A percentile compares a stretch with the other conserved stretches of the same genome.
phyloP scores from a whole-genome alignment of 805 yeast species.

The Metschnikowia matae region DNA sequence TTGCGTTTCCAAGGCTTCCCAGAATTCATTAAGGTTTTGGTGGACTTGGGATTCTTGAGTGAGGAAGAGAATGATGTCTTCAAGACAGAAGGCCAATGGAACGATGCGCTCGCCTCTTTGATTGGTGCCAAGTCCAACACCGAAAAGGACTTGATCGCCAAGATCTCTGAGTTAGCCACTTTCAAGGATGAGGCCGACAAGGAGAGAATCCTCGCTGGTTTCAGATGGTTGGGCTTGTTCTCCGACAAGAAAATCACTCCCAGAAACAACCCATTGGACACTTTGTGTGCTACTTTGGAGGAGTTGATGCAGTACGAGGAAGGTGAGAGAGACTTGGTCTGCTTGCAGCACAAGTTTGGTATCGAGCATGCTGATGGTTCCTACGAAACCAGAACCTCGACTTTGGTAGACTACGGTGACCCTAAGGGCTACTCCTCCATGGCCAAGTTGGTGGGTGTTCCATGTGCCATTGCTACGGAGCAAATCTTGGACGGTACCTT shows the following conservation, averaged over 20 bases:
- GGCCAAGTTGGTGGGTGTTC: slow-evolving; percentile 98
- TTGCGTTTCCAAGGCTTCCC: slow-evolving; percentile 98
- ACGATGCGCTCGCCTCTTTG: slow-evolving; percentile 73
- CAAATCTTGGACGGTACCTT: slow-evolving; percentile 79
- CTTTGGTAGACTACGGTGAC: slow-evolving; percentile 90
- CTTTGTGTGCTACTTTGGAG: slow-evolving; percentile 94
- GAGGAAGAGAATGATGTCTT: slow-evolving; percentile 67
- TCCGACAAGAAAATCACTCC: slow-evolving; percentile 73
- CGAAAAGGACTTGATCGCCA: slow-evolving; percentile 69
- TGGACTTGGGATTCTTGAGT: slow-evolving; percentile 86
- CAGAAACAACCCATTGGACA: slow-evolving; percentile 91
- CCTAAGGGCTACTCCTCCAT: slow-evolving; percentile 88
- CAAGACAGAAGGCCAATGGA: slow-evolving; percentile 68
- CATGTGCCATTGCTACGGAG: slow-evolving; percentile 92
- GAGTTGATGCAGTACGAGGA: slow-evolving; percentile 92
- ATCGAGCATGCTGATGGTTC: slow-evolving; percentile 94
- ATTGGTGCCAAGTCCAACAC: slow-evolving; percentile 68
- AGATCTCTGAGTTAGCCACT: slow-evolving; percentile 71
- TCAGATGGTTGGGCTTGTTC: slow-evolving; percentile 92
- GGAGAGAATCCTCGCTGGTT: slow-evolving; percentile 81
- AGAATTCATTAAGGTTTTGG: slow-evolving; percentile 91
- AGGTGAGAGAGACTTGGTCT: slow-evolving; percentile 93
- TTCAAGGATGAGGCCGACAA: slow-evolving; percentile 81
- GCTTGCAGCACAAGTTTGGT: slow-evolving; percentile 96
- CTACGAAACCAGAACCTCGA: slow-evolving; percentile 89